Evolutionary conservation across 2,329 filamentous ascomycete species (phyloP).

Genomic region (Dactylellina leptospora): DNA sequence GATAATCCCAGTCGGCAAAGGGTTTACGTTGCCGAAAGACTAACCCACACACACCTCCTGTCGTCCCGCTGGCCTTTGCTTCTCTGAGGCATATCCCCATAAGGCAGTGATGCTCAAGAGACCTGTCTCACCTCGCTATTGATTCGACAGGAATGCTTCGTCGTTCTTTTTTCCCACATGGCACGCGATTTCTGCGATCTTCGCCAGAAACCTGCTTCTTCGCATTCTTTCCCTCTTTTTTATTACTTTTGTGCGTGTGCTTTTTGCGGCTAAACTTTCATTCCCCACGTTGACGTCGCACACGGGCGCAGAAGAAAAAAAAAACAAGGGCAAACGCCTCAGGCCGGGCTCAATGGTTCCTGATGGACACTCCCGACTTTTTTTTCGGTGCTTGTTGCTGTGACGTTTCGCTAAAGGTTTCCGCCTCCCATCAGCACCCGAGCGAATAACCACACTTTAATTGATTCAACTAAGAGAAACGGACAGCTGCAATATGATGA

Average conservation of each 20-base stretch:
- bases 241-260: too few species aligned
- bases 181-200: constrained; percentile 39
- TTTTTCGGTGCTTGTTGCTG: neutral
- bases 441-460: neutral
- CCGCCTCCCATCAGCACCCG: neutral
- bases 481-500: constrained; percentile 45
- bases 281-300: constrained; percentile 43
- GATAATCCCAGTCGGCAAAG: constrained; percentile 34
- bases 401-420: constrained; percentile 9
- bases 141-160: constrained; percentile 33
- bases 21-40: constrained; percentile 41
- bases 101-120: constrained; percentile 32
- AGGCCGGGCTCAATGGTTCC: constrained; percentile 28
- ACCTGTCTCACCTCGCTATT: constrained; percentile 39
- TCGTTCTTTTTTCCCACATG: constrained; percentile 32
- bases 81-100: constrained; percentile 32
- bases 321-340: too few species aligned
- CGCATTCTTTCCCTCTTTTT: constrained; percentile 16
- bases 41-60: constrained; percentile 18
- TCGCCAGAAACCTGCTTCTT: constrained; percentile 34
- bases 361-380: constrained; percentile 1
- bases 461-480: constrained; percentile 5
- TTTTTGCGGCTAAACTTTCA: constrained; percentile 45
- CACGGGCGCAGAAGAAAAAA: neutral
- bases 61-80: constrained; percentile 16